These are phyloP conservation scores for Glycine latifolia DNA, from an alignment of 306 rosid genomes.

Conservation along the genomic window DNA sequence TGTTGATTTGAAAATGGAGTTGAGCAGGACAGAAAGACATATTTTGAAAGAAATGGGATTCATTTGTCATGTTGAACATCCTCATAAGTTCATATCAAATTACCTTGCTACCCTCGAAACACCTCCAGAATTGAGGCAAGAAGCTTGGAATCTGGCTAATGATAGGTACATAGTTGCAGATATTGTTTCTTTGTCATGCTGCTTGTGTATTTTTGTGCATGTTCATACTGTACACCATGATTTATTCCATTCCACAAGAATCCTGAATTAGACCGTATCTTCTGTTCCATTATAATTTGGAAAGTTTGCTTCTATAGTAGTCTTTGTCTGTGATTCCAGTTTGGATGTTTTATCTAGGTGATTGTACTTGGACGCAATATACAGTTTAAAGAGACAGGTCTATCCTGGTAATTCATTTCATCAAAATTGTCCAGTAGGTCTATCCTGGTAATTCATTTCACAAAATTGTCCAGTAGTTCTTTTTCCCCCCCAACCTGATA, in stretches of 20 bases:
- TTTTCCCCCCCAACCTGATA: too few relatives aligned
- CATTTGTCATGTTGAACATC: slow-evolving; percentile 98
- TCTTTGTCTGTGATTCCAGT: too few relatives aligned
- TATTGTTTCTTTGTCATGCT: not conserved
- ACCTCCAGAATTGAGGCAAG: slow-evolving; percentile 86
- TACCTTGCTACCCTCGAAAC: slow-evolving; percentile 90
- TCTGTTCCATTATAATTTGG: too few relatives aligned
- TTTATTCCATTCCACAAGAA: not conserved
- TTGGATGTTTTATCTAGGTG: too few relatives aligned
- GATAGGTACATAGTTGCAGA: slow-evolving; percentile 41
- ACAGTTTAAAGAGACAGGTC: too few relatives aligned
- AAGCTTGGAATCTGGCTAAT: slow-evolving; percentile 99
- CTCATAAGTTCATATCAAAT: slow-evolving; percentile 94
- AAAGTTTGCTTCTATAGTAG: too few relatives aligned
- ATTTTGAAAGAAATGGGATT: slow-evolving; percentile 99
- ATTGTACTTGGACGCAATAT: too few relatives aligned
- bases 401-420: too few relatives aligned
- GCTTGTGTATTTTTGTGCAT: not conserved
- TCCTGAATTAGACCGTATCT: too few relatives aligned
- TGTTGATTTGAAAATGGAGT: slow-evolving; percentile 77
- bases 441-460: too few relatives aligned
- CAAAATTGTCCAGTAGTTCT: too few relatives aligned
- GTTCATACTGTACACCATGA: not conserved
- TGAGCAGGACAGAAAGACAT: slow-evolving; percentile 95
- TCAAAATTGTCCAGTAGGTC: too few relatives aligned